These are phyloP conservation scores for Coelastrella sp. DNA, from an alignment of 139 green algal species.

Conservation along the genomic window DNA sequence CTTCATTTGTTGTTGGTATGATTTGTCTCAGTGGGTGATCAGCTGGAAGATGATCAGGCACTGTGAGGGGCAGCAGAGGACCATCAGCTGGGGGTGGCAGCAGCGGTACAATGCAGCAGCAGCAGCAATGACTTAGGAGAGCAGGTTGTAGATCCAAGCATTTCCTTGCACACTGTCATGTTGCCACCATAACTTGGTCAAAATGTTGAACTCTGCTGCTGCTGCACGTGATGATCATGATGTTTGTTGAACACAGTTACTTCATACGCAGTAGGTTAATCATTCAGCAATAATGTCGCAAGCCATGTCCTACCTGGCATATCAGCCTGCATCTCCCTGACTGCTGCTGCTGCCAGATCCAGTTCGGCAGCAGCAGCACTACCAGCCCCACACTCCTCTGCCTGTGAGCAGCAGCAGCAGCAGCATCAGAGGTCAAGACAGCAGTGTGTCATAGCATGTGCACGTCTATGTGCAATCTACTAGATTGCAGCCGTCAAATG, in stretches of 20 bases:
- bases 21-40: slow-evolving; percentile 16
- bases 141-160: too few relatives aligned
- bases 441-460: too few relatives aligned
- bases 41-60: not conserved
- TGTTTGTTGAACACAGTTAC: too few relatives aligned
- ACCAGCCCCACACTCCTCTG: not conserved
- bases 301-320: not conserved
- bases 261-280: too few relatives aligned
- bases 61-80: not conserved
- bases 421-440: not conserved
- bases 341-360: not conserved
- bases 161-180: too few relatives aligned
- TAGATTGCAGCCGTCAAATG: too few relatives aligned
- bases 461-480: too few relatives aligned
- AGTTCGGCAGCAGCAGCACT: not conserved
- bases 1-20: slow-evolving; percentile 26
- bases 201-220: too few relatives aligned
- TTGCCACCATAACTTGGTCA: too few relatives aligned
- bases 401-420: not conserved
- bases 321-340: slow-evolving; percentile 19
- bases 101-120: too few relatives aligned
- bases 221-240: too few relatives aligned
- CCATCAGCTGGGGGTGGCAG: slow-evolving; percentile 28
- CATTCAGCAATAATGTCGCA: not conserved
- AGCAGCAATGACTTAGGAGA: too few relatives aligned